Evolutionary conservation across 2,329 filamentous ascomycete species (phyloP).

Genomic region (Cercospora zeina): DNA sequence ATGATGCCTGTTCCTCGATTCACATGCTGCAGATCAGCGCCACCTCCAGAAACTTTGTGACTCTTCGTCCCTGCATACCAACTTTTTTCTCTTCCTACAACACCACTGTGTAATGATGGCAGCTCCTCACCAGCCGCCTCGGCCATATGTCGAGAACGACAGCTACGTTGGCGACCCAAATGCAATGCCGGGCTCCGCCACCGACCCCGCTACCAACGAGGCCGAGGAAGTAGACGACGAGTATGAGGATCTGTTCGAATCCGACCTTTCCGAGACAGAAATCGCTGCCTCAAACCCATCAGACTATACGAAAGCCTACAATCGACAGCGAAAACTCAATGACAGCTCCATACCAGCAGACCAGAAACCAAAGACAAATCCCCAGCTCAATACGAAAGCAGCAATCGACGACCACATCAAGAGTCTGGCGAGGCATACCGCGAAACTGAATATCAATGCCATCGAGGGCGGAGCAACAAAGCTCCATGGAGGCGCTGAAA

Average conservation of each 20-base stretch:
- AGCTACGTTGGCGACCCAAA: conserved; percentile 36
- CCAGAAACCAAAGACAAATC: conserved; percentile 69
- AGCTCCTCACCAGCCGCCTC: conserved; percentile 32
- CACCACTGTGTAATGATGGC: conserved; percentile 22
- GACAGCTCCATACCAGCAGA: conserved; percentile 52
- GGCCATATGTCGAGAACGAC: conserved; percentile 38
- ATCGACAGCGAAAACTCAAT: conserved; percentile 73
- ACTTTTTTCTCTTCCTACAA: background rate
- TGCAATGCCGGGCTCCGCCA: conserved; percentile 35
- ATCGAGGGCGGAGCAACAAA: conserved; percentile 55
- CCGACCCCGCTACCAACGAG: conserved; percentile 26
- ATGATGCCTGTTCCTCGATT: conserved; percentile 4
- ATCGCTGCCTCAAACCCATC: conserved; percentile 58
- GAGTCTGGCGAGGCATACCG: conserved; percentile 78
- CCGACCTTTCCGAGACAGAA: conserved; percentile 56
- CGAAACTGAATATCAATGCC: conserved; percentile 77
- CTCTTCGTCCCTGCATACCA: conserved; percentile 20
- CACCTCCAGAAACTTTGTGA: conserved; percentile 15
- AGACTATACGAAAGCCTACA: conserved; percentile 84
- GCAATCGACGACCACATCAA: conserved; percentile 85
- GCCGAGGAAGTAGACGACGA: conserved; percentile 43
- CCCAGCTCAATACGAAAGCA: conserved; percentile 75
- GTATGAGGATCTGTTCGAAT: conserved; percentile 61
- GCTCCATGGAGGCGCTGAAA: conserved; percentile 57
- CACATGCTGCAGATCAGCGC: conserved; percentile 17